Evolutionary conservation across 371 early-diverging fungal species (phyloP), one percentile per base, ranked within the genome.

Genomic region (Mortierella sp.): DNA sequence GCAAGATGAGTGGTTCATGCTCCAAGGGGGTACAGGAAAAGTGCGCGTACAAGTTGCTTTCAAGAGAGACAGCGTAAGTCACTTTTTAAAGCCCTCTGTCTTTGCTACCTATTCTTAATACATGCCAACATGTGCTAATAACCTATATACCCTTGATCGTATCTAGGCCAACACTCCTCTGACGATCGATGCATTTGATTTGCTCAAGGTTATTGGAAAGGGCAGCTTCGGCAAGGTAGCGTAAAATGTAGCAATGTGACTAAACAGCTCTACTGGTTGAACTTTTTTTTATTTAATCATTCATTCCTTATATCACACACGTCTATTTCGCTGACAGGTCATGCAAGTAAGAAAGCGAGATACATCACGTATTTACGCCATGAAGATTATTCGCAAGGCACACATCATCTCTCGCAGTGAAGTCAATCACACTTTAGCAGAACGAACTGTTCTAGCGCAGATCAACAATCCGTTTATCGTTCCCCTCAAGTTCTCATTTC

Each of bases 381-480:
- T 99, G 94, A 99, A 99, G 85, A 96, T 97, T 47, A 83, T 98
- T 64, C 91, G 92, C 65, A 99, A 99, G 87, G 90, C 95, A n/a
- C 93, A 94, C 76, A 96, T 99, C 68, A 95, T 98, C 57, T 94
- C 95, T 32, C 90, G 96, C 22, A 93, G 95, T 22, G 98, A 96
- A 86, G 93, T 95, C 35, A 92, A 91, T 12, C 96, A 95, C 66
- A 93, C 97, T 3, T 89, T 96, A 78, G 93, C 94, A n/a, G 97
- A 98, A 81, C 93, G 96, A 77, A 94, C 93, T 26, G 95, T 97
- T 28, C 84, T 97, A 40, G 94, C 94, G 39, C 87, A 92, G 79
- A 91, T 95, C 71, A 89, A 94, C 83, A 92, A 95, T 75, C 96
- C 97, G 4, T 96, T 97, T 77, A 92, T 97, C 69, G 95, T 95